Percentiles rank a stretch among this genome's conserved stretches.
Conservation (phyloP, 805 yeast genomes). For the Kazachstania taianensis region DNA sequence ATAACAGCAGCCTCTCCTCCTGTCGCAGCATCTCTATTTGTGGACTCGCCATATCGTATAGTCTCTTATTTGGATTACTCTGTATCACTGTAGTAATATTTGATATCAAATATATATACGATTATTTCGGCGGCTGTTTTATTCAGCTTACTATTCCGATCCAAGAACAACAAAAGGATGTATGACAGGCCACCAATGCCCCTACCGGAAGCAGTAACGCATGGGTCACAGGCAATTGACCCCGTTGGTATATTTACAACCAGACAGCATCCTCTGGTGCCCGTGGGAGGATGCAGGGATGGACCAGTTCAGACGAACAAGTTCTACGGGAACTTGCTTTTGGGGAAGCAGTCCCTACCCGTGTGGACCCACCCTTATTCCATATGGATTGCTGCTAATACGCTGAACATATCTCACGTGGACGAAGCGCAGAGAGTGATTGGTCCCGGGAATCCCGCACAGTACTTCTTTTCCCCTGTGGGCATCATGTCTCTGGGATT, state of each 20-base stretch:
- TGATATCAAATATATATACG: too few relatives aligned
- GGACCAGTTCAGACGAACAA: constrained; percentile 60
- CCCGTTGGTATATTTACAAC: too few relatives aligned
- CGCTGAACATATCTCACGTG: constrained; percentile 61
- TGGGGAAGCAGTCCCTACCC: constrained; percentile 57
- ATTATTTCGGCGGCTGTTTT: too few relatives aligned
- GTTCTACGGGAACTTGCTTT: constrained; percentile 62
- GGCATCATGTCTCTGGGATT: constrained; percentile 51
- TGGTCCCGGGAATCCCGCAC: constrained; percentile 50
- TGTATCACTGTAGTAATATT: too few relatives aligned
- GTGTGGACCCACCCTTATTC: constrained; percentile 80
- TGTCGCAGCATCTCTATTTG: constrained; percentile 10
- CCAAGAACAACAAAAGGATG: too few relatives aligned
- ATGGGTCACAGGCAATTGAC: too few relatives aligned
- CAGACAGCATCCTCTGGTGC: constrained; percentile 3
- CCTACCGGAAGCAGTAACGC: too few relatives aligned
- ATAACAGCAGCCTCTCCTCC: constrained; percentile 52
- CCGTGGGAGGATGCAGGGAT: too few relatives aligned
- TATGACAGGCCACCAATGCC: too few relatives aligned
- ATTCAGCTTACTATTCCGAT: too few relatives aligned
- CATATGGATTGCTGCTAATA: constrained; percentile 51
- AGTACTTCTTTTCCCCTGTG: constrained; percentile 59
- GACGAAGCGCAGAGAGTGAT: constrained; percentile 49
- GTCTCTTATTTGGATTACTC: too few relatives aligned
- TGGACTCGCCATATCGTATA: too few relatives aligned